A percentile compares a stretch with the other conserved stretches of the same genome.
These are phyloP conservation scores for Handroanthus guayacan DNA, from an alignment of 257 asterid genomes.

Conservation along the genomic window DNA sequence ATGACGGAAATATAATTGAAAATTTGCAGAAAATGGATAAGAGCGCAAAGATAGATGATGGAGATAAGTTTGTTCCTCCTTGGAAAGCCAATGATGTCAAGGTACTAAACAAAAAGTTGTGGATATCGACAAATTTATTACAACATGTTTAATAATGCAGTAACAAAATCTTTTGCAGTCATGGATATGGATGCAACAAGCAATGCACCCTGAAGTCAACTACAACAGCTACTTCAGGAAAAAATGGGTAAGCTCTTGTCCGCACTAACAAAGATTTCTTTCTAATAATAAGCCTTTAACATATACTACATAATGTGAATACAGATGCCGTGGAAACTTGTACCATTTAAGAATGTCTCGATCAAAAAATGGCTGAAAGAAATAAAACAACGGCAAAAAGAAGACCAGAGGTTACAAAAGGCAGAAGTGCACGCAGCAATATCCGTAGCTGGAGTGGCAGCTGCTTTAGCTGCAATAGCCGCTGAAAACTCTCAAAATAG, in stretches of 20 bases:
- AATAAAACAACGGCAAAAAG: slow-evolving; percentile 75
- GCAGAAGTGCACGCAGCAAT: slow-evolving; percentile 95
- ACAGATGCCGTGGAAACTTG: slow-evolving; percentile 81
- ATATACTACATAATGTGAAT: slow-evolving; percentile 9
- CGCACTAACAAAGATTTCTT: neutral
- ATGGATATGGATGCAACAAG: slow-evolving; percentile 99
- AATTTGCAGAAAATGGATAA: slow-evolving; percentile 61
- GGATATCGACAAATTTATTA: neutral
- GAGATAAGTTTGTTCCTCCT: slow-evolving; percentile 65
- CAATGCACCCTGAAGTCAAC: slow-evolving; percentile 96
- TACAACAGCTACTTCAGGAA: slow-evolving; percentile 75
- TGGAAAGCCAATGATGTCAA: slow-evolving; percentile 87
- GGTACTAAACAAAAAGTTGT: slow-evolving; percentile 48
- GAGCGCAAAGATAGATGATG: slow-evolving; percentile 58
- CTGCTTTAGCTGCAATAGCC: slow-evolving; percentile 88
- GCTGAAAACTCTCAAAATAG: slow-evolving; percentile 61
- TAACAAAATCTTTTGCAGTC: slow-evolving; percentile 53
- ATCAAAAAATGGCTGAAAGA: slow-evolving; percentile 92
- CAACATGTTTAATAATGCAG: neutral
- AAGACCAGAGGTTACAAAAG: slow-evolving; percentile 70
- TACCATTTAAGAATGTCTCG: slow-evolving; percentile 63
- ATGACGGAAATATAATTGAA: slow-evolving; percentile 3
- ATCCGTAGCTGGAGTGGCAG: slow-evolving; percentile 95
- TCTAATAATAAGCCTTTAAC: neutral
- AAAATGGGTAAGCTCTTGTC: slow-evolving; percentile 73